These are phyloP conservation scores for Sporisorium iseilematis-ciliati DNA, from an alignment of 1,284 basidiomycete species.

Conservation along the genomic window DNA sequence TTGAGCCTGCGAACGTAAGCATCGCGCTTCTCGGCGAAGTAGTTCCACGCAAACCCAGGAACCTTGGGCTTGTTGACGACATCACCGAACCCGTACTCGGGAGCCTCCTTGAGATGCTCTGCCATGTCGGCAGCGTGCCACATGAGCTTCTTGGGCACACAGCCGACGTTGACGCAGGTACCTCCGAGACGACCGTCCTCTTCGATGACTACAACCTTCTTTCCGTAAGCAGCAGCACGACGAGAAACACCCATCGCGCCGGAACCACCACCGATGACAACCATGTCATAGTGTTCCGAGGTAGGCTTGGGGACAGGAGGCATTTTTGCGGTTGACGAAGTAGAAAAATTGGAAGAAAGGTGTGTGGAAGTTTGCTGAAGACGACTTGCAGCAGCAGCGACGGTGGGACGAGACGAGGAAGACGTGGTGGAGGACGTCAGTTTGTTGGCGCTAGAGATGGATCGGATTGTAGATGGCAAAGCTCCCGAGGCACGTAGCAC, in stretches of 20 bases:
- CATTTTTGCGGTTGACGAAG: constrained; percentile 47
- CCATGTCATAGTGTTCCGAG: constrained; percentile 63
- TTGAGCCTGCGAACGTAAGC: constrained; percentile 93
- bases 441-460: constrained; percentile 16
- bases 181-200: constrained; percentile 83
- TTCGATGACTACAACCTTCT: constrained; percentile 92
- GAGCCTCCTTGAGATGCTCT: constrained; percentile 81
- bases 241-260: constrained; percentile 68
- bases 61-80: constrained; percentile 60
- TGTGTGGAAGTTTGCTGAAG: constrained; percentile 38
- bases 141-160: constrained; percentile 82
- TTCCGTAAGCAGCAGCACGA: constrained; percentile 89
- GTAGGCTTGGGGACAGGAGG: constrained; percentile 62
- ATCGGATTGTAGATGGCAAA: constrained; percentile 2
- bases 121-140: constrained; percentile 93
- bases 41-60: constrained; percentile 84
- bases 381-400: constrained; percentile 20
- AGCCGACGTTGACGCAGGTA: constrained; percentile 91
- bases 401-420: background rate
- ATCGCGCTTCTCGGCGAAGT: constrained; percentile 93
- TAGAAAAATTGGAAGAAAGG: constrained; percentile 22
- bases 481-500: constrained; percentile 38
- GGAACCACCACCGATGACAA: constrained; percentile 69
- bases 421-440: constrained; percentile 23
- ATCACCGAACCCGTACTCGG: constrained; percentile 80